Percentiles rank a stretch among this genome's conserved stretches.
These are phyloP conservation scores for Quercus glauca DNA, from an alignment of 306 rosid genomes.

Conservation along the genomic window DNA sequence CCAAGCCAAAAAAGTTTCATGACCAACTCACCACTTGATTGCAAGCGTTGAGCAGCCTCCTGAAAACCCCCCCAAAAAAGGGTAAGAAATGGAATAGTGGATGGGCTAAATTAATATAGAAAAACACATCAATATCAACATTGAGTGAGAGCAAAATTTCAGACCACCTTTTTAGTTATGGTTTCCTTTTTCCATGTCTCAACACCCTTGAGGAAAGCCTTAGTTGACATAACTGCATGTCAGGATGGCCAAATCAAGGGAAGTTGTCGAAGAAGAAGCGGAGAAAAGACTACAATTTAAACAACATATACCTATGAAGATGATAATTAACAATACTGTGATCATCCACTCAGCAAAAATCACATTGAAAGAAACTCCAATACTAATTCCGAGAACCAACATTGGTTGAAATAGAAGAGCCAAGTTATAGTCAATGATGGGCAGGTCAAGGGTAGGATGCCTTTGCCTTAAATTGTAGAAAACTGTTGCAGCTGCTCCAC, in stretches of 20 bases:
- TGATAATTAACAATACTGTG: slow-evolving; percentile 75
- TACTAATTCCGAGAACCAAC: slow-evolving; percentile 96
- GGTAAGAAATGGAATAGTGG: slow-evolving; percentile 24
- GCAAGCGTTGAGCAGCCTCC: slow-evolving; percentile 59
- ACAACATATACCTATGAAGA: slow-evolving; percentile 51
- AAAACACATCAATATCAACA: neutral
- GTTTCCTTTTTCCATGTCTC: slow-evolving; percentile 97
- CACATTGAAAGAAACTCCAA: slow-evolving; percentile 86
- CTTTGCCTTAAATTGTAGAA: slow-evolving; percentile 75
- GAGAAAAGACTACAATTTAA: neutral
- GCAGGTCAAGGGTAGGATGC: slow-evolving; percentile 71
- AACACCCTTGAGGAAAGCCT: slow-evolving; percentile 79
- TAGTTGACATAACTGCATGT: slow-evolving; percentile 70
- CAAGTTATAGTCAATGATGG: slow-evolving; percentile 88
- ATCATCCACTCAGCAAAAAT: slow-evolving; percentile 91
- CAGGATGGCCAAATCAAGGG: slow-evolving; percentile 1
- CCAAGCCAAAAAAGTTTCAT: neutral
- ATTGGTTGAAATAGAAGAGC: slow-evolving; percentile 87
- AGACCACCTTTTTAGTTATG: slow-evolving; percentile 58
- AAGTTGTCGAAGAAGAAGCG: neutral
- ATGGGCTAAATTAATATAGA: neutral
- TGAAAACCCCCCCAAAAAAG: slow-evolving; percentile 20
- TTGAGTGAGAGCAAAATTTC: neutral
- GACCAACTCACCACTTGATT: slow-evolving; percentile 51
- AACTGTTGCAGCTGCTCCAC: slow-evolving; percentile 78